Evolutionary conservation across 2,329 filamentous ascomycete species (phyloP), one percentile per base, ranked within the genome.

Genomic region (Samsoniella hepiali): DNA sequence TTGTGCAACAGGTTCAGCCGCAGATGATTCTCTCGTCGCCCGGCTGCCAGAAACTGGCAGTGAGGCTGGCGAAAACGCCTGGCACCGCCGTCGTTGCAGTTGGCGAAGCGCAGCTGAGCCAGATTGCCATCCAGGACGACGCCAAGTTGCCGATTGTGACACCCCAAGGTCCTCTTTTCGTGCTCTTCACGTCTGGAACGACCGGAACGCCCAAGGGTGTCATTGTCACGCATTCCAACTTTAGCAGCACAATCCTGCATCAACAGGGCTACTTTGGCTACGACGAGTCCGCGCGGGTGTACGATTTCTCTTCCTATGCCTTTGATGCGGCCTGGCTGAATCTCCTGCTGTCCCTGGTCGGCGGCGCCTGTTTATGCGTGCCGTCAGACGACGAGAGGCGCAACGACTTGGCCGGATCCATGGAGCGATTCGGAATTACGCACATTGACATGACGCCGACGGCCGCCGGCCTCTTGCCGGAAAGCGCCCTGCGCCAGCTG

Each of bases 171-270:
- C 55, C 63, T 10, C 64, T 68, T 1, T 71, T 69, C 47, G 32
- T 67, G 2, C 31, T 71, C 1, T 71, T 70, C 44, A 68, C 65
- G 3, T 67, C 67, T 7, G 69, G 69, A 1, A 65, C 57, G 8
- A 69, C 69, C 5, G 65, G 66, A 3, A 69, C 64, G 3, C 69
- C 71, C 15, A 69, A 70, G 32, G 68, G 65, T 11, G 65, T 69
- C 13, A 62, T 70, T 3, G 56, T 69, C 42, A 61, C 67, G 10
- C 69, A 71, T 44, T 31, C 32, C 22, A 56, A 62, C 29, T 36
- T 68, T 17, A 44, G 45, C 6, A 59, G 51, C 34, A 64, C 47
- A 15, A 36, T 49, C 9, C 42, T 66, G 31, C 50, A 56, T n/a
- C 66, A 53, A 60, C 67, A 51, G 3, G 50, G 49, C 4, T 64